These are phyloP conservation scores for Podospora pseudoanserina DNA, from an alignment of 495 filamentous ascomycete species.

Conservation along the genomic window DNA sequence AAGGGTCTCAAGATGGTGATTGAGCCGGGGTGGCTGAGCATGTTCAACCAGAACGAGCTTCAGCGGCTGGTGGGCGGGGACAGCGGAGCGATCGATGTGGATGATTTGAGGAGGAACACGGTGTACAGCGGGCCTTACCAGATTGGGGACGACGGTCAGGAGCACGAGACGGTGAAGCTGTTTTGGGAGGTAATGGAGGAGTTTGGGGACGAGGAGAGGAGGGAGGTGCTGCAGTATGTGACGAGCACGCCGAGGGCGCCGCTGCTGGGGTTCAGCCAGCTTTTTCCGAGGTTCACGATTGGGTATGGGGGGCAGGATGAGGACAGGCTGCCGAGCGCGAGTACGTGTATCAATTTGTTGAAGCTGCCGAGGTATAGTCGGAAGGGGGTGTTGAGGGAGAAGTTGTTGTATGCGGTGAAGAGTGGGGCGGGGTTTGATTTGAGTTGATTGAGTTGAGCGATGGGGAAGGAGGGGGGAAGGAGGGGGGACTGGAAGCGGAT, in stretches of 20 bases:
- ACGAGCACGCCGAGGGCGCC: slow-evolving; percentile 92
- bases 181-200: slow-evolving; percentile 90
- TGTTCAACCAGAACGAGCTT: slow-evolving; percentile 96
- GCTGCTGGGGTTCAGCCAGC: slow-evolving; percentile 79
- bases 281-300: slow-evolving; percentile 86
- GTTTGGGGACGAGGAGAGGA: slow-evolving; percentile 67
- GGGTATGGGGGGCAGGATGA: slow-evolving; percentile 80
- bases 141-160: slow-evolving; percentile 79
- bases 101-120: slow-evolving; percentile 83
- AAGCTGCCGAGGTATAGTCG: slow-evolving; percentile 84
- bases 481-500: too few species aligned
- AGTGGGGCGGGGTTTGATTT: slow-evolving; percentile 95
- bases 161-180: slow-evolving; percentile 77
- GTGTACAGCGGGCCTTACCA: slow-evolving; percentile 81
- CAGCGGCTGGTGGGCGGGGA: slow-evolving; percentile 91
- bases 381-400: slow-evolving; percentile 60
- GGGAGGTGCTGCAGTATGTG: slow-evolving; percentile 92
- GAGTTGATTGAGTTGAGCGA: slow-evolving; percentile 45
- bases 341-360: slow-evolving; percentile 93
- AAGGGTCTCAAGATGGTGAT: slow-evolving; percentile 83
- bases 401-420: slow-evolving; percentile 85
- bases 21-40: slow-evolving; percentile 85
- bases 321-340: slow-evolving; percentile 80
- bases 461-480: background rate
- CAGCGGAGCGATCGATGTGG: slow-evolving; percentile 76